phyloP scores from a whole-genome alignment of 2,329 filamentous ascomycete species.

The Sporothrix brasiliensis region DNA sequence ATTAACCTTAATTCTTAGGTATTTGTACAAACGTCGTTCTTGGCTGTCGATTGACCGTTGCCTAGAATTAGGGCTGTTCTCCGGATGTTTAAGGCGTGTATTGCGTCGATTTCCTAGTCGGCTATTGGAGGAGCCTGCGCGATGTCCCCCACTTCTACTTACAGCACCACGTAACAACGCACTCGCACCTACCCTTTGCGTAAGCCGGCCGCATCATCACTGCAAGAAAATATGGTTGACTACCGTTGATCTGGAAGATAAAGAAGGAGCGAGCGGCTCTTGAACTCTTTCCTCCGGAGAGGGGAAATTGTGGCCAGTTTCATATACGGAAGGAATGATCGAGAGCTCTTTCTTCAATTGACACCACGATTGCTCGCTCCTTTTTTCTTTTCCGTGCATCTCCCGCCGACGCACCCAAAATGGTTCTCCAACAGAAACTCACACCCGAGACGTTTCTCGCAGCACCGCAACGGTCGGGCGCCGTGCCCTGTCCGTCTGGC shows the following conservation, averaged over 20 bases:
- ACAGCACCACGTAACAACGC: neutral
- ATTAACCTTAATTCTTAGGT: constrained; percentile 7
- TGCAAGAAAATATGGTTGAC: neutral
- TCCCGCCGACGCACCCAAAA: neutral
- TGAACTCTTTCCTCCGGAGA: too few relatives aligned
- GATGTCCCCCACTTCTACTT: neutral
- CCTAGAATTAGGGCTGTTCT: constrained; percentile 24
- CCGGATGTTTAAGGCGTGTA: neutral
- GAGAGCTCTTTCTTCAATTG: too few relatives aligned
- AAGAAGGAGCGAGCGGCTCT: neutral
- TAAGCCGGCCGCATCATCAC: constrained; percentile 27
- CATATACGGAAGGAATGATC: too few relatives aligned
- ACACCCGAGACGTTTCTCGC: constrained; percentile 38
- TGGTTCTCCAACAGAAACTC: constrained; percentile 37
- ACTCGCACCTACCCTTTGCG: constrained; percentile 14
- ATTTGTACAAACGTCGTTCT: neutral
- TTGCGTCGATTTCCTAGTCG: neutral
- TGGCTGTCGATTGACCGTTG: constrained; percentile 19
- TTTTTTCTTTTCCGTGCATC: neutral
- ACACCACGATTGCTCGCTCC: too few relatives aligned
- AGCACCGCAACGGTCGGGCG: constrained; percentile 37
- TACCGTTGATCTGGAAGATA: neutral
- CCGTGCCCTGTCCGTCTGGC: constrained; percentile 46
- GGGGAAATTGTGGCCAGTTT: too few relatives aligned
- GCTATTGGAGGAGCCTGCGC: neutral